Percentiles rank a stretch among this genome's conserved stretches.
These are phyloP conservation scores for Entamoeba moshkovskii DNA, from an alignment of 208 protist species.

Conservation along the genomic window DNA sequence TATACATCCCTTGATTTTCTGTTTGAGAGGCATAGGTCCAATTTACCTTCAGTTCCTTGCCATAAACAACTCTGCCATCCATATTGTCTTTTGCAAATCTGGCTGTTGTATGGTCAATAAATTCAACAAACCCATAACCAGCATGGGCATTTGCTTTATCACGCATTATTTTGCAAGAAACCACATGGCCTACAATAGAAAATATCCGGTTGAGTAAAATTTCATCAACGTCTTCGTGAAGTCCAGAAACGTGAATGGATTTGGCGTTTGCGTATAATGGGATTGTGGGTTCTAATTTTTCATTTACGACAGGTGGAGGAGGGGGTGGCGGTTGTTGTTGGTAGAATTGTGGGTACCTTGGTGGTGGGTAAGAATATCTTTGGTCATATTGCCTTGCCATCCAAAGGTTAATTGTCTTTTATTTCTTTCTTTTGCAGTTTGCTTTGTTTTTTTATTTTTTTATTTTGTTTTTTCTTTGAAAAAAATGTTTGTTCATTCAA, in stretches of 20 bases:
- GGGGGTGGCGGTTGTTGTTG: no score
- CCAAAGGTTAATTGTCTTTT: no score
- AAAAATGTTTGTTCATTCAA: no score
- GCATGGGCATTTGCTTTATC: not conserved
- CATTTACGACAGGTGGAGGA: no score
- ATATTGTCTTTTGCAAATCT: not conserved
- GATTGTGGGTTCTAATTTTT: no score
- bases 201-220: not conserved
- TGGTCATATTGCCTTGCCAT: no score
- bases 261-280: not conserved
- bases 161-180: not conserved
- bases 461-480: no score
- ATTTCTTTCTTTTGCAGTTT: no score
- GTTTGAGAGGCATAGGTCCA: not conserved
- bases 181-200: not conserved
- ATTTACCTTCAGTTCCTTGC: not conserved
- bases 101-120: not conserved
- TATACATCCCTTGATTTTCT: not conserved
- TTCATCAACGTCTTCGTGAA: not conserved
- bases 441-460: no score
- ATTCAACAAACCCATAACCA: not conserved
- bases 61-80: not conserved
- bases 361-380: no score
- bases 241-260: not conserved
- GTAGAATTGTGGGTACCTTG: no score